phyloP scores from a whole-genome alignment of 495 filamentous ascomycete species.

The Penicillium canariense region DNA sequence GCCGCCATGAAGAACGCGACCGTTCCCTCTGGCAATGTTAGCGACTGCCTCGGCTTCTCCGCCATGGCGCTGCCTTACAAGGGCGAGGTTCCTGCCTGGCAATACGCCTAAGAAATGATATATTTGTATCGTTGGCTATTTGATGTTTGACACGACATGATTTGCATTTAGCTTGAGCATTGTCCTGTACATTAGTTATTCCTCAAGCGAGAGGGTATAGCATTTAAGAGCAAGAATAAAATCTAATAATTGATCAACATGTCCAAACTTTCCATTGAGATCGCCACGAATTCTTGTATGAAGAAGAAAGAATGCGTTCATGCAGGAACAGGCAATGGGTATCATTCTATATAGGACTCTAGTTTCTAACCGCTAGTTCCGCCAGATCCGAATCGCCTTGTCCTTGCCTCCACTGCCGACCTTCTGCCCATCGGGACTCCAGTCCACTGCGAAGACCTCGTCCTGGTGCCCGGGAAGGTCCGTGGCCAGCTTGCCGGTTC shows the following conservation, averaged over 20 bases:
- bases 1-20: slow-evolving; percentile 37
- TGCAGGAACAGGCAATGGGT: slow-evolving; percentile 13
- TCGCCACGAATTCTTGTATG: background rate
- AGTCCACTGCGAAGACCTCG: slow-evolving; percentile 92
- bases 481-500: slow-evolving; percentile 74
- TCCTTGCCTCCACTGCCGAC: slow-evolving; percentile 92
- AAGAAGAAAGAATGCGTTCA: background rate
- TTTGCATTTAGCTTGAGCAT: background rate
- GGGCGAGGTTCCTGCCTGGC: slow-evolving; percentile 36
- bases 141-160: background rate
- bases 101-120: slow-evolving; percentile 33
- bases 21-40: slow-evolving; percentile 37
- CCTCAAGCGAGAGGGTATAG: background rate
- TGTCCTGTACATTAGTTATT: background rate
- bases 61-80: slow-evolving; percentile 30
- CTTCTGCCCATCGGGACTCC: slow-evolving; percentile 80
- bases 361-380: slow-evolving; percentile 48
- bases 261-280: background rate
- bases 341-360: slow-evolving; percentile 16
- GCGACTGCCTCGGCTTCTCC: slow-evolving; percentile 42
- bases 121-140: background rate
- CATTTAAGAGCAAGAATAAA: background rate
- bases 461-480: slow-evolving; percentile 94
- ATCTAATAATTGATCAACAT: background rate
- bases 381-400: slow-evolving; percentile 85